Conservation (phyloP, 2,329 filamentous ascomycete species). For the Xylariaceae sp. region DNA sequence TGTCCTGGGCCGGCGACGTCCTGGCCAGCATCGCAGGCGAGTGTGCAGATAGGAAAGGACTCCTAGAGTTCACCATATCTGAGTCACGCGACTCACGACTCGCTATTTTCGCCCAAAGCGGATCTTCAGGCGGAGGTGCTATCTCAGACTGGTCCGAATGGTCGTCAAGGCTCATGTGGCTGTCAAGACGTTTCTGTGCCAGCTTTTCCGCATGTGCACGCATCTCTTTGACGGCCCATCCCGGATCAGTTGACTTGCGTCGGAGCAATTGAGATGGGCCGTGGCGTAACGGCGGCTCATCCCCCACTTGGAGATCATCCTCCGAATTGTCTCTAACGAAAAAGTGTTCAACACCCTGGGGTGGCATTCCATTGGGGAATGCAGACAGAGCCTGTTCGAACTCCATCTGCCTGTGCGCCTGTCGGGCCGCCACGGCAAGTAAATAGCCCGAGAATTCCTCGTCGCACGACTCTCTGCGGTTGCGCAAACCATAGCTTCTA, state of each 20-base stretch:
- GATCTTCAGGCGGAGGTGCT: slow-evolving; percentile 37
- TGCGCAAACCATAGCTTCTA: slow-evolving; percentile 46
- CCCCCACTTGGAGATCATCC: slow-evolving; percentile 53
- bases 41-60: slow-evolving; percentile 31
- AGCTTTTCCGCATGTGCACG: slow-evolving; percentile 75
- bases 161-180: slow-evolving; percentile 41
- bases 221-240: slow-evolving; percentile 83
- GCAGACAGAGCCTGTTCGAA: slow-evolving; percentile 77
- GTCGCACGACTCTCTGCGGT: slow-evolving; percentile 73
- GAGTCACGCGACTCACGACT: slow-evolving; percentile 37
- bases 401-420: slow-evolving; percentile 76
- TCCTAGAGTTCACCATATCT: slow-evolving; percentile 33
- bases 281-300: slow-evolving; percentile 47
- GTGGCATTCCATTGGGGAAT: slow-evolving; percentile 72
- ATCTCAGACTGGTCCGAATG: slow-evolving; percentile 36
- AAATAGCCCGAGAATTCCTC: slow-evolving; percentile 78
- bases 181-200: slow-evolving; percentile 55
- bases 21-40: slow-evolving; percentile 34
- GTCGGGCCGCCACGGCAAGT: slow-evolving; percentile 77
- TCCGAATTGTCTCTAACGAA: slow-evolving; percentile 68
- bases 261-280: slow-evolving; percentile 48
- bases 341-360: slow-evolving; percentile 75
- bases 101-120: slow-evolving; percentile 39
- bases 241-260: slow-evolving; percentile 67
- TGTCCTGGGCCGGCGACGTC: slow-evolving; percentile 29